Evolutionary conservation across 345 rosid genomes (phyloP), one percentile per base, ranked within the genome.

Genomic region (Bruguiera sexangula): DNA sequence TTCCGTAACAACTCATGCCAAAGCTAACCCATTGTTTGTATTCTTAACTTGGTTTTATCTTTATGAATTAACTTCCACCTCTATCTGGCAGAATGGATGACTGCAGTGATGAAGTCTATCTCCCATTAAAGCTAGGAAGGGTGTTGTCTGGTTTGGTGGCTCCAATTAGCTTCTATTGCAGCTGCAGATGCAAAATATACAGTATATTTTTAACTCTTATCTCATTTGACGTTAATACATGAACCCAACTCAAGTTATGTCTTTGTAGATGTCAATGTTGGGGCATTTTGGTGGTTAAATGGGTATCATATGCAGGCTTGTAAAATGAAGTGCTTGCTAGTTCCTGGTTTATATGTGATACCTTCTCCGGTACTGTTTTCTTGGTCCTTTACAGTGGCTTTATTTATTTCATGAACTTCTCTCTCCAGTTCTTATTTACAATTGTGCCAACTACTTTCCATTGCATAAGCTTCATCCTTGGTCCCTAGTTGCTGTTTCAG

Each of bases 301-400:
- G 69, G 32, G 20, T 51, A 56, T 15, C 18, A 31, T 62, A 16
- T 67, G 69, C 61, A 24, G 70, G 52, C 62, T 61, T 70, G 60
- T 62, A 52, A 24, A 24, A 31, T 69, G 59, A 21, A 24, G 18
- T 64, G 56, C 46, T 16, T 60, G 66, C 73, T 43, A 53, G 10
- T 52, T 66, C 34, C 57, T 6, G 13, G 31, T 56, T 56, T 56
- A 24, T 3, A 56, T 18, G 29, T 9, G 60, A 21, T 11, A 27
- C 3, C 30, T 11, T 7, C 16, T 11, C 16, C 15, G 16, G 0
- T 0, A 43, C 30, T 24, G 30, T 24, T 21, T 56, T 18, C 31
- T 0, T 56, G 30, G 31, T 56, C 18, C 31, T 21, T 10, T 6
- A 22, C 22, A 24, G 60, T 1, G 16, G 31, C 30, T 16, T 3